Evolutionary conservation across 176 grass and related monocot genomes (phyloP).

Genomic region (Bromus sterilis): DNA sequence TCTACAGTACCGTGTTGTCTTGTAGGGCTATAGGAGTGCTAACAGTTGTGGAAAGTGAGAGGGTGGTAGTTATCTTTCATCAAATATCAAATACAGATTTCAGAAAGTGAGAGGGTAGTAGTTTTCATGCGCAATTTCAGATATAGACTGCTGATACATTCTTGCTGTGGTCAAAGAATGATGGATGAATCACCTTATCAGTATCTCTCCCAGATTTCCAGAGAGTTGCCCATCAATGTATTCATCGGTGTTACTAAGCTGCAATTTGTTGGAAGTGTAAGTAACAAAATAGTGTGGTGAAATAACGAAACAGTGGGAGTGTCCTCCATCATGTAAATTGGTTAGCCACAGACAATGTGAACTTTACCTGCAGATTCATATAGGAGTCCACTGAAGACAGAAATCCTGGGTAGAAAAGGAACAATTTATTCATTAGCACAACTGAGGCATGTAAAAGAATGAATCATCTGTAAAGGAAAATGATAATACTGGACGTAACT

Average conservation of each 20-base stretch:
- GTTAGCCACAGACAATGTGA: background rate
- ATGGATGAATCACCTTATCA: conserved; percentile 52
- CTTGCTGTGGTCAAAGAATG: background rate
- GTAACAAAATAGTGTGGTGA: background rate
- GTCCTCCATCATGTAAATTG: background rate
- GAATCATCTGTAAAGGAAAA: background rate
- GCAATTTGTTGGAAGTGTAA: background rate
- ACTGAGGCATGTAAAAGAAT: background rate
- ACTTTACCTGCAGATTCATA: conserved; percentile 74
- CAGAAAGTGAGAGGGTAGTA: background rate
- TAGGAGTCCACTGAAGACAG: conserved; percentile 92
- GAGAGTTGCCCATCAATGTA: conserved; percentile 77
- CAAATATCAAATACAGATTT: background rate
- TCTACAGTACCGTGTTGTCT: background rate
- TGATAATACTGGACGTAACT: background rate
- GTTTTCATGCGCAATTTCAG: background rate
- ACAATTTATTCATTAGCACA: background rate
- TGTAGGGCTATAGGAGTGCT: background rate
- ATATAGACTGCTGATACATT: background rate
- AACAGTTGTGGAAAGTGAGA: background rate
- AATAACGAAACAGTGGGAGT: background rate
- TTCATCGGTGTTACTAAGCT: conserved; percentile 80
- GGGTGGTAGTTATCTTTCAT: background rate
- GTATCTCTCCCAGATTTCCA: conserved; percentile 78
- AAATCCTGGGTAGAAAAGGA: conserved; percentile 39